These are phyloP conservation scores for Xylaria telfairii DNA, from an alignment of 495 filamentous ascomycete species.

Conservation along the genomic window DNA sequence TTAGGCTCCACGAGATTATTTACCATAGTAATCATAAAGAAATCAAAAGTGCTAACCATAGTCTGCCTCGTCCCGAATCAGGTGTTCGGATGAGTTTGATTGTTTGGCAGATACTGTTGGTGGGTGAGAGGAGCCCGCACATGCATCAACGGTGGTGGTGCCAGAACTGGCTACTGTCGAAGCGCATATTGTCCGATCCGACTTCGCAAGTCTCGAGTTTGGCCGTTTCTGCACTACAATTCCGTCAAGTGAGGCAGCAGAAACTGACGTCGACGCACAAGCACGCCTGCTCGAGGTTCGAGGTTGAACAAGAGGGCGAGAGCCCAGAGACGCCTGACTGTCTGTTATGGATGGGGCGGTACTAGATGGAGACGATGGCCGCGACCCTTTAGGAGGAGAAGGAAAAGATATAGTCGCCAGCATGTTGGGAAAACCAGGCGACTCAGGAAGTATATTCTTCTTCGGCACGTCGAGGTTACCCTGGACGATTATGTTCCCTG, in stretches of 20 bases:
- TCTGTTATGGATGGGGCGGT: slow-evolving; percentile 9
- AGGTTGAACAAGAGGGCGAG: slow-evolving; percentile 24
- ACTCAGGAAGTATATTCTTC: slow-evolving; percentile 27
- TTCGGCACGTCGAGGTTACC: slow-evolving; percentile 22
- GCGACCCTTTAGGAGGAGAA: slow-evolving; percentile 29
- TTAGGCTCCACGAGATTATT: neutral
- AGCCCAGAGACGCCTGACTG: neutral
- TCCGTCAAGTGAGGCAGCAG: slow-evolving; percentile 27
- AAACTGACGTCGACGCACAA: slow-evolving; percentile 13
- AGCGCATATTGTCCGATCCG: neutral
- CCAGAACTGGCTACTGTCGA: neutral
- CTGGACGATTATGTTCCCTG: slow-evolving; percentile 10
- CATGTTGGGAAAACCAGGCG: slow-evolving; percentile 38
- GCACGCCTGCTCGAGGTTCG: slow-evolving; percentile 31
- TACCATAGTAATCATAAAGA: neutral
- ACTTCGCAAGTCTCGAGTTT: neutral
- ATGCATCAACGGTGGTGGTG: neutral
- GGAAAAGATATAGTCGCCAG: slow-evolving; percentile 34
- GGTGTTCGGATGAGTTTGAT: neutral
- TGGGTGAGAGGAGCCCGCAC: neutral
- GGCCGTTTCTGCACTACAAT: slow-evolving; percentile 26
- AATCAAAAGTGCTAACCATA: slow-evolving; percentile 11
- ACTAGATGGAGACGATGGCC: slow-evolving; percentile 28
- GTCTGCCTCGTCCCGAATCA: neutral
- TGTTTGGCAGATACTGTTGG: neutral